Percentiles rank a stretch among this genome's conserved stretches.
phyloP scores from a whole-genome alignment of 768 basidiomycete genomes.

The Sporobolomyces roseus region DNA sequence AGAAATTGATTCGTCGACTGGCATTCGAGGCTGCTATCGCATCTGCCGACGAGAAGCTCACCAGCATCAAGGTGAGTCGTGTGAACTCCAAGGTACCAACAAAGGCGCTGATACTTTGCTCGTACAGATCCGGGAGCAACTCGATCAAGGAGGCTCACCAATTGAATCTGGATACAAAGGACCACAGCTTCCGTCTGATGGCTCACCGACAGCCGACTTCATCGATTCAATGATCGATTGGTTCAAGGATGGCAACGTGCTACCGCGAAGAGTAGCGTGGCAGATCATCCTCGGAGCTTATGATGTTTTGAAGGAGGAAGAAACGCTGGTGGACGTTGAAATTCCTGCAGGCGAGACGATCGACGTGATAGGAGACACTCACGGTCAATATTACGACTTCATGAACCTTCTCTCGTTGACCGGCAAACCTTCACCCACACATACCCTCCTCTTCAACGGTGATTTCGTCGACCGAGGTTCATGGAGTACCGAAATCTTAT shows the following conservation, averaged over 20 bases:
- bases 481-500: slow-evolving; percentile 87
- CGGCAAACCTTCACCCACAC: slow-evolving; percentile 75
- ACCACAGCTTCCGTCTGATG: slow-evolving; percentile 59
- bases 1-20: slow-evolving; percentile 76
- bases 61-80: slow-evolving; percentile 67
- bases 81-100: no score
- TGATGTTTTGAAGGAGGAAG: slow-evolving; percentile 67
- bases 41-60: slow-evolving; percentile 77
- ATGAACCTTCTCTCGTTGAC: slow-evolving; percentile 81
- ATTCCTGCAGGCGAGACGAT: slow-evolving; percentile 73
- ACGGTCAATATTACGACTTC: slow-evolving; percentile 94
- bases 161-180: slow-evolving; percentile 70
- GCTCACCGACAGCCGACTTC: slow-evolving; percentile 71
- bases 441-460: slow-evolving; percentile 83
- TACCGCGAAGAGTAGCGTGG: slow-evolving; percentile 61
- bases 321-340: slow-evolving; percentile 71
- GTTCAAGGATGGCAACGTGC: slow-evolving; percentile 91
- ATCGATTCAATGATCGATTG: slow-evolving; percentile 78
- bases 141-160: slow-evolving; percentile 49
- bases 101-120: background rate
- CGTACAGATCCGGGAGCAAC: slow-evolving; percentile 31
- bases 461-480: slow-evolving; percentile 98
- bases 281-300: slow-evolving; percentile 58
- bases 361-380: slow-evolving; percentile 95
- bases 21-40: slow-evolving; percentile 59